phyloP scores from a whole-genome alignment of 78 protist species.

The Anaeramoeba ignava region DNA sequence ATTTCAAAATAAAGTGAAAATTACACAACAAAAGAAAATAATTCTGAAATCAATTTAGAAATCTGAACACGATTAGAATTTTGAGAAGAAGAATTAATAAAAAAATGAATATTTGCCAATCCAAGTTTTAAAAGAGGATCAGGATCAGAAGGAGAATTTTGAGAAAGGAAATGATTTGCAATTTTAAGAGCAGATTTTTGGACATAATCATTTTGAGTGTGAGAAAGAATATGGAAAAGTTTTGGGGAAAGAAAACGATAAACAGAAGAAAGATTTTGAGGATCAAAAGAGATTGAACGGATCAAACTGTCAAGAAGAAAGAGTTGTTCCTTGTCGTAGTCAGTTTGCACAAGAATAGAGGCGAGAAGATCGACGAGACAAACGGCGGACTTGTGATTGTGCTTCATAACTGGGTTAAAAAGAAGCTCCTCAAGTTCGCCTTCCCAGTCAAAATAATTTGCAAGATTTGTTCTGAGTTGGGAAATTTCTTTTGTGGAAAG shows the following conservation, averaged over 20 bases:
- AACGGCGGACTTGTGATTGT: neutral
- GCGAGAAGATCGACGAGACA: neutral
- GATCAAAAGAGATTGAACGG: neutral
- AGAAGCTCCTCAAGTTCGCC: neutral
- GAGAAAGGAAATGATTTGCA: neutral
- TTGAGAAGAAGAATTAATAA: no score
- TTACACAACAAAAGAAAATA: no score
- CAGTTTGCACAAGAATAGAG: neutral
- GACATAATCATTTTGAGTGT: neutral
- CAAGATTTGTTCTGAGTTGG: neutral
- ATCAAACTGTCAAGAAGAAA: neutral
- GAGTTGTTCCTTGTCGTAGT: neutral
- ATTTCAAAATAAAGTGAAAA: no score
- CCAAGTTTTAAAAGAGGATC: neutral
- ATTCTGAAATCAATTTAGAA: no score
- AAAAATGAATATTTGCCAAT: no score
- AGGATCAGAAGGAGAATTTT: neutral
- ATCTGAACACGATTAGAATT: no score
- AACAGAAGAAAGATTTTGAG: neutral
- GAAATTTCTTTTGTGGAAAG: neutral
- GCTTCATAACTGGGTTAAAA: neutral
- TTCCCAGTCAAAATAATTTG: slow-evolving; percentile 1
- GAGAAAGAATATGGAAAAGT: neutral
- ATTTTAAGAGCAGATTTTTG: neutral
- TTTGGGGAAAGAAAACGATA: neutral